A percentile compares a stretch with the other conserved stretches of the same genome.
Conservation (phyloP, 2,329 filamentous ascomycete species). For the Madurella fahalii region DNA sequence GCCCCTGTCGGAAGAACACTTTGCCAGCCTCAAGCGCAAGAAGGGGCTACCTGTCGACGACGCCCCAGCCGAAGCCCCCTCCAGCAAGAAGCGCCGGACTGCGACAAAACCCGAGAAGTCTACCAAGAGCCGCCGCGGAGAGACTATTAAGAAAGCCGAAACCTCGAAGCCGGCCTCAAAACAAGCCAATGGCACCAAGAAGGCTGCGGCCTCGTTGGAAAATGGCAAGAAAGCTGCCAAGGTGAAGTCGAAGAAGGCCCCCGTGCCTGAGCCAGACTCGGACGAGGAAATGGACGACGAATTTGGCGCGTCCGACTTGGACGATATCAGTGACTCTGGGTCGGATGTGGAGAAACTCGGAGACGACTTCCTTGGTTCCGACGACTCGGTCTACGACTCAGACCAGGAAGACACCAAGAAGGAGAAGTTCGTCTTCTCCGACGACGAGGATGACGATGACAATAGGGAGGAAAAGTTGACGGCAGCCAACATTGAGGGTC, state of each 20-base stretch:
- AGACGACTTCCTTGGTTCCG: conserved; percentile 59
- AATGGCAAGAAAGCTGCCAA: conserved; percentile 23
- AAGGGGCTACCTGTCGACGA: conserved; percentile 62
- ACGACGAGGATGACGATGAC: conserved; percentile 89
- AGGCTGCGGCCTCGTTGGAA: conserved; percentile 27
- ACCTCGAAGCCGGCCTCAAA: conserved; percentile 32
- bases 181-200: conserved; percentile 31
- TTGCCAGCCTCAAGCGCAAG: conserved; percentile 82
- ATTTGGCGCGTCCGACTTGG: conserved; percentile 42
- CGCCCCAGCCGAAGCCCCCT: conserved; percentile 43
- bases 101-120: conserved; percentile 32
- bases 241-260: conserved; percentile 38
- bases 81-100: conserved; percentile 57
- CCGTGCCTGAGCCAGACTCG: conserved; percentile 38
- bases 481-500: conserved; percentile 90
- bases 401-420: conserved; percentile 57
- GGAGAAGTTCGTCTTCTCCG: conserved; percentile 77
- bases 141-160: conserved; percentile 28
- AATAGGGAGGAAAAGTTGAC: conserved; percentile 88
- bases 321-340: conserved; percentile 44
- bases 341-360: conserved; percentile 43
- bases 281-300: conserved; percentile 43
- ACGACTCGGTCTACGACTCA: conserved; percentile 66
- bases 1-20: conserved; percentile 74
- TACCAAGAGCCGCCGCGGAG: conserved; percentile 21